Percentiles rank a stretch among this genome's conserved stretches.
Evolutionary conservation across 2,329 filamentous ascomycete genomes (phyloP).

Genomic region (Myriosclerotinia scirpicola): DNA sequence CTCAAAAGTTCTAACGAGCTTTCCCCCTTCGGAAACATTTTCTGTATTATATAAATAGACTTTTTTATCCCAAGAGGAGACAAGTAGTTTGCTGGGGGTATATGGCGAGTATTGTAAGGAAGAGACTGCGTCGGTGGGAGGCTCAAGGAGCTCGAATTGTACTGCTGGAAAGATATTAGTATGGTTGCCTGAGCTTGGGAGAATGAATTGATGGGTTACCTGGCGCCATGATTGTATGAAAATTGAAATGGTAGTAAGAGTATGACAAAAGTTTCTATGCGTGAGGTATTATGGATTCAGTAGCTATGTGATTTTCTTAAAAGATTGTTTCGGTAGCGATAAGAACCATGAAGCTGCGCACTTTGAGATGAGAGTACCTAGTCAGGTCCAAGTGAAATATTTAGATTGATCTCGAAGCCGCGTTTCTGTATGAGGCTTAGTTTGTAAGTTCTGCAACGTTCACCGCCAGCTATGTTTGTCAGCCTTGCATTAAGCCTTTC

Average conservation of each 20-base stretch:
- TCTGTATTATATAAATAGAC: conserved; percentile 84
- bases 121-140: conserved; percentile 85
- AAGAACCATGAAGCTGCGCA: background rate
- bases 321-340: background rate
- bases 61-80: conserved; percentile 91
- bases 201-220: conserved; percentile 39
- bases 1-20: conserved; percentile 71
- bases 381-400: conserved; percentile 15
- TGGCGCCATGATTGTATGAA: conserved; percentile 28
- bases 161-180: conserved; percentile 48
- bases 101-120: conserved; percentile 80
- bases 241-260: background rate
- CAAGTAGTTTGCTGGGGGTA: conserved; percentile 74
- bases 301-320: background rate
- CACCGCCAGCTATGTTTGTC: conserved; percentile 11
- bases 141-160: conserved; percentile 80
- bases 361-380: background rate
- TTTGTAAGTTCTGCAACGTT: background rate
- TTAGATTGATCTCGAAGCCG: conserved; percentile 16
- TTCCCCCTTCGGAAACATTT: conserved; percentile 50
- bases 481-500: conserved; percentile 18
- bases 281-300: too few relatives aligned
- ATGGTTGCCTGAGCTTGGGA: conserved; percentile 20
- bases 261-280: background rate
- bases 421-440: conserved; percentile 15